Evolutionary conservation across 306 rosid genomes (phyloP).

Genomic region (Quercus berberidifolia): DNA sequence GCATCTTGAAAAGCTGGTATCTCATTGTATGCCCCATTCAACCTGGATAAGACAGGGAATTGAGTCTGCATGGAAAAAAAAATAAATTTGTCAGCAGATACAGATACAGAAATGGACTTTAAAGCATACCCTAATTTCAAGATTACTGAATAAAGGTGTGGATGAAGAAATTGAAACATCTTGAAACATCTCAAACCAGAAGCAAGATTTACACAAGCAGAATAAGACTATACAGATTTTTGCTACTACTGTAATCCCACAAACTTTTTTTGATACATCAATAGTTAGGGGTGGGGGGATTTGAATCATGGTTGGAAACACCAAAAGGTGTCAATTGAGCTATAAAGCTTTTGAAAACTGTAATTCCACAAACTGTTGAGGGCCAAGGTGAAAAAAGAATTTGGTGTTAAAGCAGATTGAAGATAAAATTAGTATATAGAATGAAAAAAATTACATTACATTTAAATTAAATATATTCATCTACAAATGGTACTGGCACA

Average conservation of each 20-base stretch:
- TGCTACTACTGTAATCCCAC: neutral
- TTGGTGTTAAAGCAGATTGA: neutral
- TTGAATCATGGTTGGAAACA: too few species aligned
- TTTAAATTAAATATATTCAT: neutral
- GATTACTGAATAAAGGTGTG: too few species aligned
- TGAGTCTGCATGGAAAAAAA: conserved; percentile 42
- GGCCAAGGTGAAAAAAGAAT: neutral
- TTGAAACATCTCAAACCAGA: too few species aligned
- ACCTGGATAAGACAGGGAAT: conserved; percentile 60
- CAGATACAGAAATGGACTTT: neutral
- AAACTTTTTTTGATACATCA: neutral
- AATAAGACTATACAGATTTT: too few species aligned
- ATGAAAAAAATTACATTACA: neutral
- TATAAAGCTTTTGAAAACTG: neutral
- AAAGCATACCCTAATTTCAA: neutral
- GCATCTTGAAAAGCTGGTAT: conserved; percentile 64
- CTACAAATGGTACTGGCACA: neutral
- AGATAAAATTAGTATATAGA: neutral
- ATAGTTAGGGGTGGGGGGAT: too few species aligned
- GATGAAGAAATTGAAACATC: too few species aligned
- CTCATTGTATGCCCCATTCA: conserved; percentile 54
- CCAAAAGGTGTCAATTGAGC: too few species aligned
- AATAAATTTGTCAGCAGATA: neutral
- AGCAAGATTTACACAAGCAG: too few species aligned
- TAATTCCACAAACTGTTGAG: neutral